These are phyloP conservation scores for Chloris gayana DNA, from an alignment of 176 grass and related monocot species.

Conservation along the genomic window DNA sequence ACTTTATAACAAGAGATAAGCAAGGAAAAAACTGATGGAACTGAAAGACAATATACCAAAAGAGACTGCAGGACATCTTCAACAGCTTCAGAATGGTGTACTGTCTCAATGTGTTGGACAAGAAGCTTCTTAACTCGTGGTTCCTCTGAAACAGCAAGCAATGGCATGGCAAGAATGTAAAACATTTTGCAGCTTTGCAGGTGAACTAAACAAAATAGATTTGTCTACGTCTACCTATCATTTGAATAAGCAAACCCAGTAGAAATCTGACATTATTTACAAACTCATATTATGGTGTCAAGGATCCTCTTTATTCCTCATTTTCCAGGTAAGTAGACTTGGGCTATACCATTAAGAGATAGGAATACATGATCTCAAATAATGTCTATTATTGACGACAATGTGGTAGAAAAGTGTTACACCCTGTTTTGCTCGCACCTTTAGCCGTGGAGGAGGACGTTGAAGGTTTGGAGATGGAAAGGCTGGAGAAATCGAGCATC, in stretches of 20 bases:
- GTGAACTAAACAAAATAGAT: background rate
- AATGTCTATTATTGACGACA: too few relatives aligned
- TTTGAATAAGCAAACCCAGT: background rate
- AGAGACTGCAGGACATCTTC: conserved; percentile 73
- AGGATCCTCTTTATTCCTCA: background rate
- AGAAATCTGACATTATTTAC: background rate
- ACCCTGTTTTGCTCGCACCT: conserved; percentile 40
- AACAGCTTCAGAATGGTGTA: conserved; percentile 55
- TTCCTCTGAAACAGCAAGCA: conserved; percentile 61
- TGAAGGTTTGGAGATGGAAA: conserved; percentile 57
- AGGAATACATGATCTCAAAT: background rate
- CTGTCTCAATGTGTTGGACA: conserved; percentile 73
- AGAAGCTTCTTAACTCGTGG: conserved; percentile 72
- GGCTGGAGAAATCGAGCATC: conserved; percentile 64
- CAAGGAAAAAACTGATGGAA: background rate
- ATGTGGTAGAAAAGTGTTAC: too few relatives aligned
- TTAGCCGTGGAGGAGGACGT: background rate
- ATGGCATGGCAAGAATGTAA: background rate
- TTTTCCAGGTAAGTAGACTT: too few relatives aligned
- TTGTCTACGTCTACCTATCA: background rate
- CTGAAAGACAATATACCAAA: conserved; percentile 45
- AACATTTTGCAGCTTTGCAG: background rate
- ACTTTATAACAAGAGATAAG: conserved; percentile 13
- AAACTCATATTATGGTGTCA: too few relatives aligned
- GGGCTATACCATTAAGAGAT: background rate